These are phyloP conservation scores for Allomyces macrogynus DNA, from an alignment of 192 early-diverging fungal species.

Conservation along the genomic window DNA sequence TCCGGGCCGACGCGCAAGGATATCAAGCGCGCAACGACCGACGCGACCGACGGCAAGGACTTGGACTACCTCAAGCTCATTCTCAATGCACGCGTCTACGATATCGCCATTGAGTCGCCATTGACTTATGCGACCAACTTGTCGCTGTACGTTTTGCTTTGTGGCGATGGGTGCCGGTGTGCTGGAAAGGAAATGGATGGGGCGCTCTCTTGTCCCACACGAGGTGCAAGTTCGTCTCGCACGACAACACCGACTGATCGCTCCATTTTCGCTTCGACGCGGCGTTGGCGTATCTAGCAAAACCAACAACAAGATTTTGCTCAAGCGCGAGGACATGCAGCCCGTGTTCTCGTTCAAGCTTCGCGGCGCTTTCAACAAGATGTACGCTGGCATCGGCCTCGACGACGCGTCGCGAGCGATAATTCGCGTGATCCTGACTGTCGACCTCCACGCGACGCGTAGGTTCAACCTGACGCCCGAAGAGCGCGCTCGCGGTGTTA, in stretches of 20 bases:
- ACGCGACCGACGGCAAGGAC: conserved; percentile 2
- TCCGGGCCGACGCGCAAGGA: no score
- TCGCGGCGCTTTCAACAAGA: conserved; percentile 87
- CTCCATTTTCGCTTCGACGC: not conserved
- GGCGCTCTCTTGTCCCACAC: no score
- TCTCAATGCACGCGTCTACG: conserved; percentile 84
- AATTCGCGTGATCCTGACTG: no score
- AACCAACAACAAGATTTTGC: conserved; percentile 39
- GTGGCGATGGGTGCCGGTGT: no score
- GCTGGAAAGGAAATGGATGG: no score
- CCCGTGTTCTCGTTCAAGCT: conserved; percentile 97
- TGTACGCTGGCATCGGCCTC: conserved; percentile 38
- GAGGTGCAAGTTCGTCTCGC: no score
- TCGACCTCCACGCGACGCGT: no score
- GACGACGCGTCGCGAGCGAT: no score
- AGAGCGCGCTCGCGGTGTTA: no score
- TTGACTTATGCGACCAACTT: conserved; percentile 67
- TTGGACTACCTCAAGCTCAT: conserved; percentile 87
- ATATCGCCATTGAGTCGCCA: conserved; percentile 79
- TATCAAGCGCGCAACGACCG: not conserved
- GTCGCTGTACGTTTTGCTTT: conserved; percentile 11
- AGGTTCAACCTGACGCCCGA: no score
- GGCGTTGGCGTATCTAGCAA: conserved; percentile 11
- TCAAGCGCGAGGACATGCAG: conserved; percentile 95
- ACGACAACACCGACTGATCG: no score